Conservation (phyloP, 148 eudicot species). For the Polygonum maritimum region DNA sequence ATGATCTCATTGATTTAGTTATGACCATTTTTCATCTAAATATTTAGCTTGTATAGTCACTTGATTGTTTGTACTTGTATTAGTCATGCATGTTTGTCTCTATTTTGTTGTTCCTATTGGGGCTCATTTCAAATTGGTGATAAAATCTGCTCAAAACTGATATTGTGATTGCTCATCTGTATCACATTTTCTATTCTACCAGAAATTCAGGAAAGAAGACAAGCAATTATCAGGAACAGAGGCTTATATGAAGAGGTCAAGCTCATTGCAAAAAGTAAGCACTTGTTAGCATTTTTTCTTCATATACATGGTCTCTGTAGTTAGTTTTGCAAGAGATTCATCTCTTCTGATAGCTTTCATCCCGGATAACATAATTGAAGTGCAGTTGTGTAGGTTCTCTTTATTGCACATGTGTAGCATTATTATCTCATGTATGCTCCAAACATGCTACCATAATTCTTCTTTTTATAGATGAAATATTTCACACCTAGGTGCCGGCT, state of each 20-base stretch:
- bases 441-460: not conserved
- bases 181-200: conserved; percentile 16
- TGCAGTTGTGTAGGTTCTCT: too few species aligned
- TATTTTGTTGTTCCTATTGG: not conserved
- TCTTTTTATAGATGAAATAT: not conserved
- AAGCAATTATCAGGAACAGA: conserved; percentile 62
- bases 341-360: not conserved
- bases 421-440: not conserved
- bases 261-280: conserved; percentile 72
- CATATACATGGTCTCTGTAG: not conserved
- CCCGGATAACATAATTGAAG: not conserved
- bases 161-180: conserved; percentile 7
- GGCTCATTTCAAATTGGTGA: not conserved
- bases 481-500: not conserved
- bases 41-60: not conserved
- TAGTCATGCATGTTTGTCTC: not conserved
- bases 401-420: not conserved
- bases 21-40: not conserved
- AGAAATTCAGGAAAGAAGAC: conserved; percentile 93
- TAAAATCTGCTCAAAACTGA: conserved; percentile 5
- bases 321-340: not conserved
- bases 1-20: not conserved
- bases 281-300: conserved; percentile 10
- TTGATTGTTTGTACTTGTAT: not conserved
- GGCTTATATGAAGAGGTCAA: conserved; percentile 84